Evolutionary conservation across 73 alveolate genomes (phyloP).

Genomic region (Effrenium voratum): DNA sequence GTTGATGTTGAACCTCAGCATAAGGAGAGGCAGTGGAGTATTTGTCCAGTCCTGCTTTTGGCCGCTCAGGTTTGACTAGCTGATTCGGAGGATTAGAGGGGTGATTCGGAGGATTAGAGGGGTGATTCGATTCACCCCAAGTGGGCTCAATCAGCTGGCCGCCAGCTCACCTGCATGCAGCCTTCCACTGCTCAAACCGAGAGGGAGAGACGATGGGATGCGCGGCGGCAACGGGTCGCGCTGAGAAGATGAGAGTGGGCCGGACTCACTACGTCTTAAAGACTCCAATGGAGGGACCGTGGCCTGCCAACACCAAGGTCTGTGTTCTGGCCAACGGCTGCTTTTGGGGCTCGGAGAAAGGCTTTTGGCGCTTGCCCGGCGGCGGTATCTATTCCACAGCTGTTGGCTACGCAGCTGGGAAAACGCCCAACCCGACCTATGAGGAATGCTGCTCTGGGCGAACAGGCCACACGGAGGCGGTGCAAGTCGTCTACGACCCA

Average conservation of each 20-base stretch:
- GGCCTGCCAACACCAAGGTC: conserved; percentile 79
- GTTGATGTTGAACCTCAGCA: too few species aligned
- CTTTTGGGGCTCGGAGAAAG: conserved; percentile 93
- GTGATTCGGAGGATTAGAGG: too few species aligned
- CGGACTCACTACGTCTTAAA: conserved; percentile 61
- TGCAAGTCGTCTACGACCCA: conserved; percentile 94
- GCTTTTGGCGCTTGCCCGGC: conserved; percentile 93
- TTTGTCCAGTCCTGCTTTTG: too few species aligned
- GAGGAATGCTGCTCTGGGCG: conserved; percentile 96
- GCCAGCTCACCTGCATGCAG: too few species aligned
- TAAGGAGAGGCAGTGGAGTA: too few species aligned
- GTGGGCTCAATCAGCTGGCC: too few species aligned
- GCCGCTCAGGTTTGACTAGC: too few species aligned
- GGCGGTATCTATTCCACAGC: conserved; percentile 91
- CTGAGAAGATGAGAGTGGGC: conserved; percentile 65
- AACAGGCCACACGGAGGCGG: conserved; percentile 96
- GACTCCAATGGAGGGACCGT: conserved; percentile 89
- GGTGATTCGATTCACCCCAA: too few species aligned
- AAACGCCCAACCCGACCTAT: conserved; percentile 95
- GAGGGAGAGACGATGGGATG: neutral
- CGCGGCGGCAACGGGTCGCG: conserved; percentile 9
- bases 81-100: too few species aligned
- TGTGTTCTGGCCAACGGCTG: conserved; percentile 91
- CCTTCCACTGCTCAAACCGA: neutral
- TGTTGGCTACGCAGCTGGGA: conserved; percentile 96